Evolutionary conservation across 1,284 basidiomycete species (phyloP).

Genomic region (Abortiporus biennis): DNA sequence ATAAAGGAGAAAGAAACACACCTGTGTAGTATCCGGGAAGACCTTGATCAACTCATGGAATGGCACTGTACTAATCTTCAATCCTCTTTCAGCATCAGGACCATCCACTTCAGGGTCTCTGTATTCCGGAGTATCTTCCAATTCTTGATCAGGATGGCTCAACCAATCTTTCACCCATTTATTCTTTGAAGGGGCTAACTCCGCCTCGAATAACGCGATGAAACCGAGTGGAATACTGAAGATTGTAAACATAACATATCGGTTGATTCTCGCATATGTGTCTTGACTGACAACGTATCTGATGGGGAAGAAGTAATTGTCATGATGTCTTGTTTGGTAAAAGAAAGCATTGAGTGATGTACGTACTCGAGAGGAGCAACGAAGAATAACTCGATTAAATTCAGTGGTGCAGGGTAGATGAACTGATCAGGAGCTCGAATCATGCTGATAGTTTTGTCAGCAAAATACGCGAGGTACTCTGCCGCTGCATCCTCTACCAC

Average conservation of each 20-base stretch:
- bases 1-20: slow-evolving; percentile 29
- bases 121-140: slow-evolving; percentile 48
- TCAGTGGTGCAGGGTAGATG: slow-evolving; percentile 76
- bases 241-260: slow-evolving; percentile 65
- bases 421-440: slow-evolving; percentile 80
- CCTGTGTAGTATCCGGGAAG: slow-evolving; percentile 74
- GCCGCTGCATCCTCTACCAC: slow-evolving; percentile 60
- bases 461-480: slow-evolving; percentile 88
- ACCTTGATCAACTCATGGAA: slow-evolving; percentile 72
- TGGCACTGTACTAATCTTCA: slow-evolving; percentile 67
- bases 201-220: slow-evolving; percentile 77
- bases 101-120: slow-evolving; percentile 61
- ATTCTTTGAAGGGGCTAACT: slow-evolving; percentile 42
- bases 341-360: neutral
- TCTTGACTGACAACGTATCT: slow-evolving; percentile 45
- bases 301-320: slow-evolving; percentile 1
- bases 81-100: slow-evolving; percentile 44
- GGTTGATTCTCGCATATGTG: slow-evolving; percentile 69
- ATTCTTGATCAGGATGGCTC: slow-evolving; percentile 56
- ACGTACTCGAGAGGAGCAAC: slow-evolving; percentile 84
- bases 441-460: slow-evolving; percentile 77
- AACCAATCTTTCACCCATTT: slow-evolving; percentile 69
- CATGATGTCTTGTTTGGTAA: neutral
- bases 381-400: slow-evolving; percentile 78
- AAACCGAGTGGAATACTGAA: slow-evolving; percentile 76